Base-by-base conservation (phyloP, 1,284 basidiomycete species). In the Wolfiporia cocos region DNA sequence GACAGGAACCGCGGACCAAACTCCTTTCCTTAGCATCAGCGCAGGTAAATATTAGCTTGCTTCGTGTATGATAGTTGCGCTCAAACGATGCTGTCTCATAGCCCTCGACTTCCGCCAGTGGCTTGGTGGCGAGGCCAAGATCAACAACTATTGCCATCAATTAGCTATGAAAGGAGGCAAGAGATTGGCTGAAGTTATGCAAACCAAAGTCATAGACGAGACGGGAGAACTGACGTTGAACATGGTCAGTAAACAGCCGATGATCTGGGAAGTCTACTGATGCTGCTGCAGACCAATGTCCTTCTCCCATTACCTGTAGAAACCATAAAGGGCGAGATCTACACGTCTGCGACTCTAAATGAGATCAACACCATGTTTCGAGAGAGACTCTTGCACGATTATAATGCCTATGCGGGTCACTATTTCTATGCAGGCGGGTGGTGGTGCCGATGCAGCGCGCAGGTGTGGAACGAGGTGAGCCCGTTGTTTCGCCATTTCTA, bases 101-200 rank as follows among this genome's bases (percentile, higher is more conserved):
- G 91, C 91, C 0, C 59, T 94, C 7, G 73, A 83, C 34, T 94
- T 92, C 65, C 74, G 92, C 20, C 57, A 77, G 37, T 84, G 79
- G 74, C 68, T 94, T 17, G 92, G 92, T 1, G 92, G 92, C 2
- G 92, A 95, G 63, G 66, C 74, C 14, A 74, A 74, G 43, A 92
- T 94, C 48, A 81, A 84, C 55, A 69, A 65, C 3, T 91, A 94
- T 61, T 89, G 79, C 53, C 83, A 83, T 54, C 58, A 70, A 5
- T 72, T 94, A 19, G 92, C 92, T 0, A 51, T 85, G 1, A 65
- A 73, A 41, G 92, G 90, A 15, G 90, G 87, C 0, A 71, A 73
- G 45, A 65, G 67, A 11, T 68, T 92, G 2, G 77, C 79, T 0
- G 71, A 81, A 48, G 61, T 82, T 3, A 63, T 90, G 24, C 78